phyloP scores from a whole-genome alignment of 1,284 basidiomycete species.

The Malassezia sympodialis region DNA sequence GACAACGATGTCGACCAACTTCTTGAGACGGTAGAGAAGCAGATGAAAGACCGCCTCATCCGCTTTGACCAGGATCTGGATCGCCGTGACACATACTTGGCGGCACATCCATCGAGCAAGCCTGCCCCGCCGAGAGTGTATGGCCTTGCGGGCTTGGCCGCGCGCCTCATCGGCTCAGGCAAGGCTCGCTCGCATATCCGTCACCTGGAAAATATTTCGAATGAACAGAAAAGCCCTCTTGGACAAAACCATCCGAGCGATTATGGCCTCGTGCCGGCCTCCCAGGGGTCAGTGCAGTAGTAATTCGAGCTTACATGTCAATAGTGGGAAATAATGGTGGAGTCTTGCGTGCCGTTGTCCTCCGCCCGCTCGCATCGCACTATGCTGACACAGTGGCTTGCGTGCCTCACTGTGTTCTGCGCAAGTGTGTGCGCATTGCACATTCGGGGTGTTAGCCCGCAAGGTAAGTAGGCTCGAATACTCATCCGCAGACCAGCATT shows the following conservation, averaged over 20 bases:
- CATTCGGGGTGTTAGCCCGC: constrained; percentile 10
- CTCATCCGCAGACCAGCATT: background rate
- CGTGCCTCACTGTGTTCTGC: constrained; percentile 56
- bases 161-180: constrained; percentile 10
- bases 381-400: constrained; percentile 2
- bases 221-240: background rate
- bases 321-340: constrained; percentile 3
- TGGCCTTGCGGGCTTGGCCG: constrained; percentile 9
- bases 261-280: constrained; percentile 12
- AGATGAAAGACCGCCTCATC: constrained; percentile 10
- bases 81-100: background rate
- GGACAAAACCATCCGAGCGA: background rate
- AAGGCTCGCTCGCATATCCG: background rate
- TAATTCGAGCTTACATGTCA: too few relatives aligned
- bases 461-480: background rate
- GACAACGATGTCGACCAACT: constrained; percentile 60
- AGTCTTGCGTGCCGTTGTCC: background rate
- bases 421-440: background rate
- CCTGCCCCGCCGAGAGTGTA: background rate
- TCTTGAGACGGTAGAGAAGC: constrained; percentile 37
- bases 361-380: background rate
- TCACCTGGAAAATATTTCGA: background rate
- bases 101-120: background rate
- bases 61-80: constrained; percentile 9
- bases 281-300: background rate